Percentiles rank a stretch among this genome's conserved stretches.
Conservation (phyloP, 352 stramenopile genomes). For the Albugo laibachii region DNA sequence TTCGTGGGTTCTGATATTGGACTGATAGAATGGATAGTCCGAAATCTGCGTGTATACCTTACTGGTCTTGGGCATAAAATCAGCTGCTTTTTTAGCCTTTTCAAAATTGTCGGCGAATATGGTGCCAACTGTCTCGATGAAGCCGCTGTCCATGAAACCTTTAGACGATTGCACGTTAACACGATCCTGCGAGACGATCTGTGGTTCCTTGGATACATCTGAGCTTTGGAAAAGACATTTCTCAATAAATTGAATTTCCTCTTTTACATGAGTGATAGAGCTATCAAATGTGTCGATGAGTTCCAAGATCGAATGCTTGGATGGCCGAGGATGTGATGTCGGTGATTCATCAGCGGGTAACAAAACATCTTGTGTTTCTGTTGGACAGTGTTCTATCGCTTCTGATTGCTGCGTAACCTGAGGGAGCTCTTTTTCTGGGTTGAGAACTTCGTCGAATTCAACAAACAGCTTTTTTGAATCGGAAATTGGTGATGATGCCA, state of each 20-base stretch:
- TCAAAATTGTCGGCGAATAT: conserved; percentile 45
- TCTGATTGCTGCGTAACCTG: not conserved
- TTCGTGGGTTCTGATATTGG: conserved; percentile 32
- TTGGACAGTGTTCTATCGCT: not conserved
- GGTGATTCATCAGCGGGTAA: not conserved
- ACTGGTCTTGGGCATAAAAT: conserved; percentile 20
- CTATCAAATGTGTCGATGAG: conserved; percentile 61
- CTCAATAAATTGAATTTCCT: conserved; percentile 39
- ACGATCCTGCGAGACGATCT: too few species aligned
- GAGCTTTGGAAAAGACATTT: too few species aligned
- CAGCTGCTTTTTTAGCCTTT: conserved; percentile 17
- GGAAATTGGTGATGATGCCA: not conserved
- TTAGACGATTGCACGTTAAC: too few species aligned
- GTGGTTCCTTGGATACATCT: too few species aligned
- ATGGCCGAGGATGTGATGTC: conserved; percentile 10
- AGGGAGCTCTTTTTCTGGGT: not conserved
- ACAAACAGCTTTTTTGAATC: conserved; percentile 1
- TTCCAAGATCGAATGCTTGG: conserved; percentile 63
- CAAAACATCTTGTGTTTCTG: not conserved
- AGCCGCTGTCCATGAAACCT: conserved; percentile 19
- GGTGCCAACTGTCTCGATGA: conserved; percentile 34
- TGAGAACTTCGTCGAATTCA: not conserved
- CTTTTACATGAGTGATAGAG: conserved; percentile 40
- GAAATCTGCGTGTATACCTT: conserved; percentile 52
- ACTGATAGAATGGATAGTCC: conserved; percentile 56